A percentile compares a stretch with the other conserved stretches of the same genome.
Evolutionary conservation across 2,329 filamentous ascomycete species (phyloP).

Genomic region (Microthyrium microscopicum): DNA sequence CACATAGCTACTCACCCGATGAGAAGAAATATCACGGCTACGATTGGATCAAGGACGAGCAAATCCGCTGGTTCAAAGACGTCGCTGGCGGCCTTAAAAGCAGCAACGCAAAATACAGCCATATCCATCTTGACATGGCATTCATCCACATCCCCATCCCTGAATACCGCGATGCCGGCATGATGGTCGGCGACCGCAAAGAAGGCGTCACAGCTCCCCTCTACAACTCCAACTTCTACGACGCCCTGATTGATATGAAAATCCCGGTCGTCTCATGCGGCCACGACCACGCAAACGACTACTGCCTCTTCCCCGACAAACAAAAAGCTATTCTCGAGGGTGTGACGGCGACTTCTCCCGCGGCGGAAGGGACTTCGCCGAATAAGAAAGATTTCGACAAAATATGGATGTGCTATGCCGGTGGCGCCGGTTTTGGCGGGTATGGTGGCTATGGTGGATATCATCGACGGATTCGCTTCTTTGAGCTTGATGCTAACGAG

Average conservation of each 20-base stretch:
- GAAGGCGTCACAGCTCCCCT: slow-evolving; percentile 75
- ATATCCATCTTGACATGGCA: slow-evolving; percentile 86
- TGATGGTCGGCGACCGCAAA: slow-evolving; percentile 52
- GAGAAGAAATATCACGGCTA: slow-evolving; percentile 82
- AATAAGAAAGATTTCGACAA: slow-evolving; percentile 25
- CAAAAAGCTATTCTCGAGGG: slow-evolving; percentile 22
- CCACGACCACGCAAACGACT: slow-evolving; percentile 95
- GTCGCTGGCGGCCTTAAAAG: slow-evolving; percentile 60
- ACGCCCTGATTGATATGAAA: slow-evolving; percentile 73
- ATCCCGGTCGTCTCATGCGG: slow-evolving; percentile 80
- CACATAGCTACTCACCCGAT: slow-evolving; percentile 81
- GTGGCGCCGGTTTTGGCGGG: slow-evolving; percentile 80
- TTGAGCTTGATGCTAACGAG: slow-evolving; percentile 84
- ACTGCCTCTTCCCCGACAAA: slow-evolving; percentile 52
- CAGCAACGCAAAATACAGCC: slow-evolving; percentile 54
- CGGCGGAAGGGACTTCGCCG: not conserved
- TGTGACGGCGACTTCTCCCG: not conserved
- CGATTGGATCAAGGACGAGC: slow-evolving; percentile 88
- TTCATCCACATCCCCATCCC: slow-evolving; percentile 96
- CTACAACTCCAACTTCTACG: slow-evolving; percentile 85
- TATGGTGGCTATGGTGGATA: slow-evolving; percentile 86
- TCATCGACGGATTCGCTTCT: slow-evolving; percentile 69
- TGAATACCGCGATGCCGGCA: slow-evolving; percentile 54
- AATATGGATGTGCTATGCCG: slow-evolving; percentile 97
- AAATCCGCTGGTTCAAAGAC: slow-evolving; percentile 85